Conservation (phyloP, 169 alveolate genomes). For the Plasmodium malariae region DNA sequence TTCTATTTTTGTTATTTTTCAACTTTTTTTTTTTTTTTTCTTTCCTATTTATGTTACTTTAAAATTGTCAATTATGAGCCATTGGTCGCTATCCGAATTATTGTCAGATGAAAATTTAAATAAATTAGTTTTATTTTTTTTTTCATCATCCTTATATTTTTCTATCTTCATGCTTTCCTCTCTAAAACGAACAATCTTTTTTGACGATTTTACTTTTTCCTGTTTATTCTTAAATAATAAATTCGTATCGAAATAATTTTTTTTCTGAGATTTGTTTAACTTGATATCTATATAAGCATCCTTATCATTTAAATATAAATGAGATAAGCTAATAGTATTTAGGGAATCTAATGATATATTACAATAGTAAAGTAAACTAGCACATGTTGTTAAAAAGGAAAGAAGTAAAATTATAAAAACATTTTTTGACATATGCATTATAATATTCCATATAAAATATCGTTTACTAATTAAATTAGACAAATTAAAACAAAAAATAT, state of each 20-base stretch:
- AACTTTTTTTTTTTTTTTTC: neutral
- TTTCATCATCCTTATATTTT: conserved; percentile 31
- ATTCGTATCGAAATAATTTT: conserved; percentile 12
- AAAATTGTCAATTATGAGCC: conserved; percentile 75
- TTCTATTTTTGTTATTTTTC: neutral
- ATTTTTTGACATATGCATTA: conserved; percentile 52
- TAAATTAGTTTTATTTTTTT: conserved; percentile 22
- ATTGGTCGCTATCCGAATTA: conserved; percentile 68
- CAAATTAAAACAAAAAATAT: conserved; percentile 63
- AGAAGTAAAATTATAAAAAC: conserved; percentile 63
- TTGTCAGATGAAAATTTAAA: conserved; percentile 36
- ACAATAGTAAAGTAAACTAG: conserved; percentile 50
- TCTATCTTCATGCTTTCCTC: conserved; percentile 19
- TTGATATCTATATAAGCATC: conserved; percentile 35
- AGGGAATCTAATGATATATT: conserved; percentile 46
- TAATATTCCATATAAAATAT: conserved; percentile 68
- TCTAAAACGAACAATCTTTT: conserved; percentile 68
- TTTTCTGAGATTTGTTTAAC: conserved; percentile 5
- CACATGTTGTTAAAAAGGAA: conserved; percentile 64
- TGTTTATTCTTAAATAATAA: conserved; percentile 19
- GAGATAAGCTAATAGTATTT: conserved; percentile 30
- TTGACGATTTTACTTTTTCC: conserved; percentile 20
- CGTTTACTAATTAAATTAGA: conserved; percentile 71
- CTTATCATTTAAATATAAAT: conserved; percentile 35
- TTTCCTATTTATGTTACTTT: conserved; percentile 28